A percentile compares a stretch with the other conserved stretches of the same genome.
phyloP scores from a whole-genome alignment of 2,329 filamentous ascomycete genomes.

The Monosporascus sp. region DNA sequence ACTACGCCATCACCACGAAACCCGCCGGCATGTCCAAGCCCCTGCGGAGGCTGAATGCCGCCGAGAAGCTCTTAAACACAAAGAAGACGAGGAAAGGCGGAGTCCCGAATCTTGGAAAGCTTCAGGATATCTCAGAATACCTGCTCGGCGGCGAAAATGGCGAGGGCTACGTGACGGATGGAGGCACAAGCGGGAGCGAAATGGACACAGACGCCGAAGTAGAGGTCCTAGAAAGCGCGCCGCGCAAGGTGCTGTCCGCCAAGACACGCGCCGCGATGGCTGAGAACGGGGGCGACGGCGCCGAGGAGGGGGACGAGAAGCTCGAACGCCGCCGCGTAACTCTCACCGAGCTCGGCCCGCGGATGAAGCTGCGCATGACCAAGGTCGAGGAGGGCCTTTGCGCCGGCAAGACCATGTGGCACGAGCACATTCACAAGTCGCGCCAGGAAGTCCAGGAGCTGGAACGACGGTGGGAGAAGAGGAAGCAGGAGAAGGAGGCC shows the following conservation, averaged over 20 bases:
- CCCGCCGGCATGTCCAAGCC: slow-evolving; percentile 79
- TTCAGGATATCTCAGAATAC: slow-evolving; percentile 92
- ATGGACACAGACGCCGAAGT: slow-evolving; percentile 93
- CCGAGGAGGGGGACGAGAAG: slow-evolving; percentile 38
- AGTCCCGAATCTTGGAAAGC: slow-evolving; percentile 82
- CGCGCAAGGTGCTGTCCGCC: slow-evolving; percentile 54
- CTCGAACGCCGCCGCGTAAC: slow-evolving; percentile 88
- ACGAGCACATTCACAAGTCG: slow-evolving; percentile 87
- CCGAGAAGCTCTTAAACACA: slow-evolving; percentile 67
- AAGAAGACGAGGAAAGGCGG: slow-evolving; percentile 61
- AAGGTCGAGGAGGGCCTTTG: slow-evolving; percentile 97
- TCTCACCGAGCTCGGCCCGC: slow-evolving; percentile 84
- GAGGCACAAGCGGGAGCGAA: slow-evolving; percentile 74
- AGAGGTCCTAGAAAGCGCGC: slow-evolving; percentile 66
- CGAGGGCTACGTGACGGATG: slow-evolving; percentile 80
- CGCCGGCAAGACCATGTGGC: slow-evolving; percentile 91
- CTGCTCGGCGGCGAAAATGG: slow-evolving; percentile 78
- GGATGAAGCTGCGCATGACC: slow-evolving; percentile 81
- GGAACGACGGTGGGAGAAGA: slow-evolving; percentile 77
- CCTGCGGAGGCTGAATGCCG: slow-evolving; percentile 77
- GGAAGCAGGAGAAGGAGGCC: slow-evolving; percentile 74
- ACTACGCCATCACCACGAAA: slow-evolving; percentile 93
- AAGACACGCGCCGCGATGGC: slow-evolving; percentile 44
- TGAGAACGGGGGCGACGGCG: slow-evolving; percentile 40
- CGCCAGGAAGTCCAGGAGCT: slow-evolving; percentile 71